These are phyloP conservation scores for Botryosphaeria agaves DNA, from an alignment of 2,329 filamentous ascomycete genomes.

Conservation along the genomic window DNA sequence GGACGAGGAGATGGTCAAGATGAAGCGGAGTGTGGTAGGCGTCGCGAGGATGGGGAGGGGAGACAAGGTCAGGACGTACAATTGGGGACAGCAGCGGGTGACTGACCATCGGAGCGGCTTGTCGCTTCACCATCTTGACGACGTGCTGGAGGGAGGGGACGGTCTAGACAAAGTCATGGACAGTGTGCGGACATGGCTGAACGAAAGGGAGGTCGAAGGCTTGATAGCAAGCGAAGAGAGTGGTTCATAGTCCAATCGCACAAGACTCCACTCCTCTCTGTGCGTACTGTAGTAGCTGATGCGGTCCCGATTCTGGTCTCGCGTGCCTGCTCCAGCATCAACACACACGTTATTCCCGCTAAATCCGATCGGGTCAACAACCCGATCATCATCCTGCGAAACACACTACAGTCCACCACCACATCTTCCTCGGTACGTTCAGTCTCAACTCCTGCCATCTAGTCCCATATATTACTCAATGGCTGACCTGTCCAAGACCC, in stretches of 20 bases:
- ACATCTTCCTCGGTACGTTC: too few species aligned
- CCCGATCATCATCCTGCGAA: too few species aligned
- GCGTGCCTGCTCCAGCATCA: too few species aligned
- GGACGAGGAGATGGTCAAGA: slow-evolving; percentile 57
- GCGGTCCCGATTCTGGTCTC: too few species aligned
- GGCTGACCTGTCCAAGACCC: slow-evolving; percentile 27
- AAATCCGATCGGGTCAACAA: too few species aligned
- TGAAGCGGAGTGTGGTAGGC: slow-evolving; percentile 65
- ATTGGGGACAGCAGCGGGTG: slow-evolving; percentile 60
- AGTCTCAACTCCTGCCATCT: too few species aligned
- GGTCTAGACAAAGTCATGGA: slow-evolving; percentile 60
- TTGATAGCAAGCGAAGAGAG: slow-evolving; percentile 36
- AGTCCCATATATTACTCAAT: too few species aligned
- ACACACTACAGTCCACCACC: too few species aligned
- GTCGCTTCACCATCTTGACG: slow-evolving; percentile 63
- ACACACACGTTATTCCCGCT: too few species aligned
- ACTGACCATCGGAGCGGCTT: slow-evolving; percentile 75
- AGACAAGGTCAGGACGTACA: slow-evolving; percentile 91
- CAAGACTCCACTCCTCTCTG: too few species aligned
- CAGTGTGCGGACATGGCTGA: slow-evolving; percentile 60
- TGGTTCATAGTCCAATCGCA: too few species aligned
- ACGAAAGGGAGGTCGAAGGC: slow-evolving; percentile 54
- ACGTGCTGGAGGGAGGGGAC: slow-evolving; percentile 61
- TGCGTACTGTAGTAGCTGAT: too few species aligned
- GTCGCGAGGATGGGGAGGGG: slow-evolving; percentile 69